phyloP scores from a whole-genome alignment of 805 yeast species.

The Yamadazyma laniorum region DNA sequence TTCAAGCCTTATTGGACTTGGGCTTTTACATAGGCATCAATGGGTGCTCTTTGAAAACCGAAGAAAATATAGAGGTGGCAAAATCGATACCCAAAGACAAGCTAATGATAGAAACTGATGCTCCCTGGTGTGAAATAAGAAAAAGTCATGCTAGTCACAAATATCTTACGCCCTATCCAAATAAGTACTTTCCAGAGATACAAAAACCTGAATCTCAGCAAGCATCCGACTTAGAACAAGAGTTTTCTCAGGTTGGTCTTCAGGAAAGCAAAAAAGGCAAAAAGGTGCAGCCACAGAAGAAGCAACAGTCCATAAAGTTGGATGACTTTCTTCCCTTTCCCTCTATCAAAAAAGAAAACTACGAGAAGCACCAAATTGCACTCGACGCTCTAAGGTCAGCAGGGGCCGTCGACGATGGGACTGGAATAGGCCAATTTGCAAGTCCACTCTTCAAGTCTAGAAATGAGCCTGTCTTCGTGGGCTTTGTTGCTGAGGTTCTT shows the following conservation, averaged over 20 bases:
- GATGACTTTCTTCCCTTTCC: conserved; percentile 61
- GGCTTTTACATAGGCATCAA: conserved; percentile 80
- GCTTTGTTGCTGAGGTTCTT: conserved; percentile 64
- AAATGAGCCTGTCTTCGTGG: conserved; percentile 89
- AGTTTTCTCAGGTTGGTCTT: too few relatives aligned
- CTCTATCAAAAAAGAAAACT: conserved; percentile 63
- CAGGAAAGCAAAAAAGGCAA: neutral
- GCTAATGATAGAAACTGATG: conserved; percentile 87
- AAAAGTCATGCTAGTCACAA: conserved; percentile 75
- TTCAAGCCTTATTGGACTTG: conserved; percentile 51
- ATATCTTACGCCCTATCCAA: conserved; percentile 55
- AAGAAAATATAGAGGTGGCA: conserved; percentile 69
- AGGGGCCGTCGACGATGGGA: conserved; percentile 7
- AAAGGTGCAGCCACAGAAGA: conserved; percentile 12
- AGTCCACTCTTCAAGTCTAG: conserved; percentile 70
- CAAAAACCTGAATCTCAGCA: conserved; percentile 6
- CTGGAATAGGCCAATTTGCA: conserved; percentile 23
- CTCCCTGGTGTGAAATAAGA: conserved; percentile 97
- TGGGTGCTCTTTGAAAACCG: conserved; percentile 87
- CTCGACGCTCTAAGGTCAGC: conserved; percentile 11
- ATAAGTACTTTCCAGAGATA: conserved; percentile 49
- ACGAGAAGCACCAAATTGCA: conserved; percentile 27
- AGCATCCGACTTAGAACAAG: neutral
- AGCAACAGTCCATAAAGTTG: conserved; percentile 27
- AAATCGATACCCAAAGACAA: conserved; percentile 64